Base-by-base conservation (phyloP, 2,329 filamentous ascomycete species). In the Ophiosphaerella korrae region DNA sequence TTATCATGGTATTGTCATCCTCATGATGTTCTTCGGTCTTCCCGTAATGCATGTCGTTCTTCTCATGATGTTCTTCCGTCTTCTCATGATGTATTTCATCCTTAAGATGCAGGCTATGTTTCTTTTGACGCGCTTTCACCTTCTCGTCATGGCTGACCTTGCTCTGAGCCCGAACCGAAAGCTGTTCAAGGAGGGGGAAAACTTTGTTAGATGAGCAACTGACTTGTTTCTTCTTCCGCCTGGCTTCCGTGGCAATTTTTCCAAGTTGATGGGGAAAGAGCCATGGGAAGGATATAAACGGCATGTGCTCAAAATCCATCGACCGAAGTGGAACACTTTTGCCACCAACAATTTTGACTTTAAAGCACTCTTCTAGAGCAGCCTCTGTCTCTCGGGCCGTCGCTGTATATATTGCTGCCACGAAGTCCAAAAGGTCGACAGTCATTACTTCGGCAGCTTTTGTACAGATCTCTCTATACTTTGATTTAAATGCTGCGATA, bases 211-310 rank as follows among this genome's bases (percentile, higher is more conserved):
- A 29, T 29, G 26, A 2, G 24, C 11, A 42, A 5, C 7, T 9
- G 34, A 36, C 34, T 36, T 36, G 24, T 7, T 48, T 45, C 21
- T 40, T 42, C 7, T 18, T 29, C 12, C 32, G 14, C 7, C 29
- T 29, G 48, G 56, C 39, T 18, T 67, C 73, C 23, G 75, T 84
- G 1, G 88, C 89, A 61, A 96, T 86, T 41, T 81, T 80, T 1
- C 88, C 87, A 3, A 96, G 78, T 52, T 91, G 83, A 38, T 82
- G 80, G 11, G 86, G 80, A 57, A 97, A 96, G 2, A 97, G 78
- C 94, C 94, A 99, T 0, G 94, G 93, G 63, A 97, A 97, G 52
- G 88, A 94, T 62, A 97, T 94, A 7, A 97, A 77, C 0, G 94
- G 93, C 80, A 92, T 88, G 2, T 77, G 89, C 7, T 77, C 77